These are phyloP conservation scores for Ophiostoma fasciatum DNA, from an alignment of 2,329 filamentous ascomycete species.

Conservation along the genomic window DNA sequence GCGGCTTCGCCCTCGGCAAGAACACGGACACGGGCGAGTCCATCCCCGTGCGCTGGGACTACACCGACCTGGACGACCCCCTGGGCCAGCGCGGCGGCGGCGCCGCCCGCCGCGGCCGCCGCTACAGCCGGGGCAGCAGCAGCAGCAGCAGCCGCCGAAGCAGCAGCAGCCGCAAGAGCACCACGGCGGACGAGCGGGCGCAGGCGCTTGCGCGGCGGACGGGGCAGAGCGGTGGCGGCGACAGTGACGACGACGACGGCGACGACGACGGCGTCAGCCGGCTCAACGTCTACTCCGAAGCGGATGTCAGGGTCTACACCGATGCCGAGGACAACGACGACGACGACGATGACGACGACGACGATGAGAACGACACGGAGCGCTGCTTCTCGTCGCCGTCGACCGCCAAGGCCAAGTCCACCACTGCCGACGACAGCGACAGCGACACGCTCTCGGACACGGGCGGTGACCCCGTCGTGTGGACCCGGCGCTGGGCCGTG, in stretches of 20 bases:
- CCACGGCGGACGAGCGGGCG: too few species aligned
- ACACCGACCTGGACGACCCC: slow-evolving; percentile 31
- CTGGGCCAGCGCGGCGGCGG: slow-evolving; percentile 5
- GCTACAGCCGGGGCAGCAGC: background rate
- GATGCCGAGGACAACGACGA: slow-evolving; percentile 7
- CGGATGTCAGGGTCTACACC: slow-evolving; percentile 7
- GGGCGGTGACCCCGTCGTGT: slow-evolving; percentile 8
- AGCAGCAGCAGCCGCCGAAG: background rate
- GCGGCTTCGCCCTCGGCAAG: slow-evolving; percentile 39
- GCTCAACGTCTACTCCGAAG: slow-evolving; percentile 7
- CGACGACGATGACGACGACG: slow-evolving; percentile 3
- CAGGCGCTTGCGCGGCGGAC: too few species aligned
- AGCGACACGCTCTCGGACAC: slow-evolving; percentile 8
- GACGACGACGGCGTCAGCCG: background rate
- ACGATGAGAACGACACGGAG: slow-evolving; percentile 1
- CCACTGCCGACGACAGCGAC: background rate
- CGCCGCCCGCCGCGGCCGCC: too few species aligned
- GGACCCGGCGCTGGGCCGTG: slow-evolving; percentile 10
- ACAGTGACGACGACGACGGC: too few species aligned
- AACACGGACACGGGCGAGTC: slow-evolving; percentile 36
- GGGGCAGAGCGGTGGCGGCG: too few species aligned
- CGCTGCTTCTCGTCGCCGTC: slow-evolving; percentile 1
- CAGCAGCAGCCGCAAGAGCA: slow-evolving; percentile 1
- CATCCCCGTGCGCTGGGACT: slow-evolving; percentile 47
- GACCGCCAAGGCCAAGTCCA: background rate